phyloP scores from a whole-genome alignment of 345 rosid species.

The Lumnitzera littorea region DNA sequence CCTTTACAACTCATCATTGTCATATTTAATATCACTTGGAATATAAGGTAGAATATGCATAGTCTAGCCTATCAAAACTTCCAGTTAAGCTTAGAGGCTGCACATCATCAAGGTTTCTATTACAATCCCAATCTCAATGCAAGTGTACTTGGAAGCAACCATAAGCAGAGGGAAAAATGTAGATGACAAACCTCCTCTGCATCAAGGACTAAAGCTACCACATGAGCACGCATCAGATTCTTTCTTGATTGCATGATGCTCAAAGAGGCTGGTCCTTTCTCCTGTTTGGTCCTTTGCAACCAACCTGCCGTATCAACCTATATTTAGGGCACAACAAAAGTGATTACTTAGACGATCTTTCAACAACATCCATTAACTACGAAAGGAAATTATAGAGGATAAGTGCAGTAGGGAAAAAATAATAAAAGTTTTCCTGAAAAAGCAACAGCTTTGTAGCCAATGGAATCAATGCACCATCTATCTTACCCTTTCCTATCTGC shows the following conservation, averaged over 20 bases:
- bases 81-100: too few species aligned
- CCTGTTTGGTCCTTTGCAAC: conserved; percentile 76
- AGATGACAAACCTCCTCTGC: conserved; percentile 72
- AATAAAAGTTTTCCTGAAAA: too few species aligned
- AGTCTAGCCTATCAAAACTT: too few species aligned
- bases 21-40: not conserved
- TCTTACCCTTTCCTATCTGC: too few species aligned
- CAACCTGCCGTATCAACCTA: conserved; percentile 99
- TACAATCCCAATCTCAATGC: too few species aligned
- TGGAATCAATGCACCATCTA: too few species aligned
- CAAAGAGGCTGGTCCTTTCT: conserved; percentile 90
- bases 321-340: conserved; percentile 6
- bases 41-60: too few species aligned
- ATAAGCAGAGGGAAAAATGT: not conserved
- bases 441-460: too few species aligned
- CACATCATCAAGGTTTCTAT: too few species aligned
- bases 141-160: not conserved
- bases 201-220: conserved; percentile 85
- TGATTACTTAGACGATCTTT: too few species aligned
- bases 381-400: not conserved
- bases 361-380: too few species aligned
- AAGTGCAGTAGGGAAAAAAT: too few species aligned
- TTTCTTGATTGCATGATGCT: conserved; percentile 92
- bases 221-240: conserved; percentile 92
- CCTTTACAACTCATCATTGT: not conserved